These are phyloP conservation scores for Eucalyptus dawsonii DNA, from an alignment of 345 rosid genomes.

Conservation along the genomic window DNA sequence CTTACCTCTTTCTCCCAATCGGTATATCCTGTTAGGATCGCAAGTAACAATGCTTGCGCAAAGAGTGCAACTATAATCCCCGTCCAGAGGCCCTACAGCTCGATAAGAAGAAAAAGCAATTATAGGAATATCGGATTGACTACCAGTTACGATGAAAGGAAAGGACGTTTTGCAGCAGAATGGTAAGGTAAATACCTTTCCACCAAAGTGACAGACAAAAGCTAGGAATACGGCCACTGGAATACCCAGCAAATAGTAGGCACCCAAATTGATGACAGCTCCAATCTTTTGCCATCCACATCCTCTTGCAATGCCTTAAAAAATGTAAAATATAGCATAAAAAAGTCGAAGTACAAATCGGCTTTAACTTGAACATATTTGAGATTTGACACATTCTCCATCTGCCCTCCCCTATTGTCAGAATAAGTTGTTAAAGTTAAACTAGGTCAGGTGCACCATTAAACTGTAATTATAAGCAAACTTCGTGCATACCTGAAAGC, in stretches of 20 bases:
- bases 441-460: not conserved
- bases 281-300: constrained; percentile 34
- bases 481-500: not conserved
- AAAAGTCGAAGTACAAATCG: not conserved
- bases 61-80: constrained; percentile 2
- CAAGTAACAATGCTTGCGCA: constrained; percentile 9
- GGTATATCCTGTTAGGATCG: not conserved
- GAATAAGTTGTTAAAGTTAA: not conserved
- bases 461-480: not conserved
- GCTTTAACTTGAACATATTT: not conserved
- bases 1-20: constrained; percentile 14
- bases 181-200: not conserved
- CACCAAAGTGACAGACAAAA: constrained; percentile 3
- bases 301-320: constrained; percentile 7
- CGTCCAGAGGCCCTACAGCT: constrained; percentile 7
- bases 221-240: constrained; percentile 11
- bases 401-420: not conserved
- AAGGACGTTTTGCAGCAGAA: not conserved
- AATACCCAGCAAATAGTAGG: constrained; percentile 19
- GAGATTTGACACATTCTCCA: not conserved
- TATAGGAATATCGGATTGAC: not conserved
- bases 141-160: not conserved
- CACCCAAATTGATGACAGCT: constrained; percentile 19
- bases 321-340: not conserved
- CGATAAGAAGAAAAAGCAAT: not conserved